Percentiles rank a stretch among this genome's conserved stretches.
Evolutionary conservation across 2,329 filamentous ascomycete genomes (phyloP).

Genomic region (Xylariaceae sp.): DNA sequence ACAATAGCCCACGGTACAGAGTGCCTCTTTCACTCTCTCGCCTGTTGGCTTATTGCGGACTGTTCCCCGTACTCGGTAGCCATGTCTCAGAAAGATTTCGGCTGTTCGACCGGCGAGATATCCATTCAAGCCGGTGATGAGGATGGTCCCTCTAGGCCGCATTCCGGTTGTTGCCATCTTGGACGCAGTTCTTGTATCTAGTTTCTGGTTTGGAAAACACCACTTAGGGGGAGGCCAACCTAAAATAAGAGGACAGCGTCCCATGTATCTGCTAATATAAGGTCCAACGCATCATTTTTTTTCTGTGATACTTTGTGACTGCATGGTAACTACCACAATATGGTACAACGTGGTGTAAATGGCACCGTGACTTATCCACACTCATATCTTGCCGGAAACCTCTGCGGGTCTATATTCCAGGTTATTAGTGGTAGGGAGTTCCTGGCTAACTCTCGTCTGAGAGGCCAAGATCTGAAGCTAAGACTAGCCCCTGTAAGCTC

Average conservation of each 20-base stretch:
- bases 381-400: neutral
- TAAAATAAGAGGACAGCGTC: too few species aligned
- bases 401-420: conserved; percentile 9
- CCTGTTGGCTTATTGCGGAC: conserved; percentile 36
- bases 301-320: neutral
- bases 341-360: neutral
- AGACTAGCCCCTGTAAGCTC: conserved; percentile 14
- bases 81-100: conserved; percentile 32
- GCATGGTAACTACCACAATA: neutral
- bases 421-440: neutral
- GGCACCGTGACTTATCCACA: neutral
- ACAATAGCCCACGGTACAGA: conserved; percentile 31
- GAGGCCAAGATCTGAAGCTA: conserved; percentile 7
- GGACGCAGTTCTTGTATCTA: neutral
- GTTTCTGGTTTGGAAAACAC: neutral
- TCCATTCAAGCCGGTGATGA: conserved; percentile 42
- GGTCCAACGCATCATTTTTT: neutral
- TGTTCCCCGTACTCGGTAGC: conserved; percentile 38
- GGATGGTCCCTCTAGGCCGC: conserved; percentile 24
- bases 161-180: conserved; percentile 11
- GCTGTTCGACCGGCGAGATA: conserved; percentile 39
- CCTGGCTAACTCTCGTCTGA: conserved; percentile 11
- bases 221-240: neutral
- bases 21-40: conserved; percentile 33
- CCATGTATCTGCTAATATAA: too few species aligned